Conservation (phyloP, 257 asterid genomes). For the Solanum okadae region DNA sequence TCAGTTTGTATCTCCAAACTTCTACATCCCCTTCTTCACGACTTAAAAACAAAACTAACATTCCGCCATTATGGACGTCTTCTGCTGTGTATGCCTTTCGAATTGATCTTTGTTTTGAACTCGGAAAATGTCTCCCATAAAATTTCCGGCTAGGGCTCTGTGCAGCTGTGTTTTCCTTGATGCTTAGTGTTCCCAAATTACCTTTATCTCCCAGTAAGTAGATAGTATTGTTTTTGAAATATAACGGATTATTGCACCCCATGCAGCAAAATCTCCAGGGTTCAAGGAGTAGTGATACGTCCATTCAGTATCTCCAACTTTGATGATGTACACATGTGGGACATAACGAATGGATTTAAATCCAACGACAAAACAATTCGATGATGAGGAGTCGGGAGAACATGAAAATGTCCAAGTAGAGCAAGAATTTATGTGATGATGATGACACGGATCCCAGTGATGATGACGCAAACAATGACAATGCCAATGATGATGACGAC, state of each 20-base stretch:
- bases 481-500: too few relatives aligned
- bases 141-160: neutral
- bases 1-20: too few relatives aligned
- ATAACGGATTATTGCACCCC: neutral
- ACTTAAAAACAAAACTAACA: too few relatives aligned
- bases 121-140: neutral
- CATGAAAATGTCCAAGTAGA: neutral
- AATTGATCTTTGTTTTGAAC: neutral
- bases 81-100: neutral
- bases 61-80: too few relatives aligned
- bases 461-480: too few relatives aligned
- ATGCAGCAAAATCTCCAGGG: neutral
- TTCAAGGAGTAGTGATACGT: neutral
- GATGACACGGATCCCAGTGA: too few relatives aligned
- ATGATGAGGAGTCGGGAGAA: neutral
- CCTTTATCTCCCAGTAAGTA: too few relatives aligned
- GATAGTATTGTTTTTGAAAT: neutral
- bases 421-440: neutral
- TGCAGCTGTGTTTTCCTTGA: too few relatives aligned
- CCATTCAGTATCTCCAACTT: neutral
- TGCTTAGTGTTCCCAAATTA: too few relatives aligned
- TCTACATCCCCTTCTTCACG: too few relatives aligned
- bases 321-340: neutral
- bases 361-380: neutral
- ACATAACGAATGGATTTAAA: neutral